Percentiles rank a stretch among this genome's conserved stretches.
These are phyloP conservation scores for Diaporthe ampelina DNA, from an alignment of 2,329 filamentous ascomycete species.

Conservation along the genomic window DNA sequence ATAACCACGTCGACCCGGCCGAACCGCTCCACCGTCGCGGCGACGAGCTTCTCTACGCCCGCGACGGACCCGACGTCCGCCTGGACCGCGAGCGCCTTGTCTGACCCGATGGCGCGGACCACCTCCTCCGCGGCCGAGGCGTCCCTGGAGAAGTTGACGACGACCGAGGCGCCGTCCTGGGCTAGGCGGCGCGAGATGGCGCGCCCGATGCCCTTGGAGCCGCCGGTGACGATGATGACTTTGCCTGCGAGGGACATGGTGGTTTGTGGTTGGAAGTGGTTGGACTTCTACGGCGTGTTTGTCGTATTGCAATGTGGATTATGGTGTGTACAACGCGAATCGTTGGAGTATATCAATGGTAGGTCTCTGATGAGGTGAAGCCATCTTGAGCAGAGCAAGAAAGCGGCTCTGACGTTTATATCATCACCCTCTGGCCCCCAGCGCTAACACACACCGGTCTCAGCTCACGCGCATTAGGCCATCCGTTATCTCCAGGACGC, in stretches of 20 bases:
- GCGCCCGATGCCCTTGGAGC: conserved; percentile 83
- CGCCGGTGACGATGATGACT: conserved; percentile 86
- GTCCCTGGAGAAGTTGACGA: conserved; percentile 70
- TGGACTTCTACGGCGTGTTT: not conserved
- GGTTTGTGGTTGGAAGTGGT: not conserved
- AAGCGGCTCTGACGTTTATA: not conserved
- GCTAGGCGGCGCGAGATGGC: conserved; percentile 92
- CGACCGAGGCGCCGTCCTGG: conserved; percentile 81
- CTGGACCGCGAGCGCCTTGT: conserved; percentile 66
- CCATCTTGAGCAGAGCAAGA: not conserved
- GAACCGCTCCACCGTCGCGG: conserved; percentile 62
- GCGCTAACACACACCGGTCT: not conserved
- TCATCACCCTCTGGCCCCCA: not conserved
- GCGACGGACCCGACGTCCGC: conserved; percentile 64
- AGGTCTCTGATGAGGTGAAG: not conserved
- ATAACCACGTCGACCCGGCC: conserved; percentile 72
- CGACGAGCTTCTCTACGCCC: conserved; percentile 64
- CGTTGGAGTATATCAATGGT: not conserved
- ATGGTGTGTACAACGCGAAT: not conserved
- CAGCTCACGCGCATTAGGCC: not conserved
- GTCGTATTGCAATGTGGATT: not conserved
- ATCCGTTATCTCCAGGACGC: not conserved
- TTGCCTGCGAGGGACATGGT: conserved; percentile 64
- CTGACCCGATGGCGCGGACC: conserved; percentile 59
- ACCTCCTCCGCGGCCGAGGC: conserved; percentile 61